Evolutionary conservation across 2,329 filamentous ascomycete species (phyloP), one percentile per base, ranked within the genome.

Genomic region (Sarocladiaceae sp.): DNA sequence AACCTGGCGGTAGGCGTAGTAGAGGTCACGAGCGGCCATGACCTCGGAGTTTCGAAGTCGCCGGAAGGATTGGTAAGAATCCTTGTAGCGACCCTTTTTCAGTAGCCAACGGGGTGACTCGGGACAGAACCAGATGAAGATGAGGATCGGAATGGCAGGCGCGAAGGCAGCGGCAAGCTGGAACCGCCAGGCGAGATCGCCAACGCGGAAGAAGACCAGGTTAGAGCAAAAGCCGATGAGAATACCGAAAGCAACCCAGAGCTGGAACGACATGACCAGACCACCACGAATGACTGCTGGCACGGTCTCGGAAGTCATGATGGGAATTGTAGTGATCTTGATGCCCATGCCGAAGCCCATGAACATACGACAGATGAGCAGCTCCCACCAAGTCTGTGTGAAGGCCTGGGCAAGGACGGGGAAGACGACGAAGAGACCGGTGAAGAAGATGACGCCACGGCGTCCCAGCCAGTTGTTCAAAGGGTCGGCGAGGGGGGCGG

Each of bases 41-140:
- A 85, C 54, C 2, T 72, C 66, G 0, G 69, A 71, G 50, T 80
- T 80, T 19, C 81, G 70, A 5, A 84, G 68, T 5, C 66, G 65
- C 11, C 70, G 61, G 1, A 85, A 68, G 3, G 78, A 80, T 11
- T 62, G 53, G 57, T 73, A 82, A 2, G 81, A 80, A 35, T 76
- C 62, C 4, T 48, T 48, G 52, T 80, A 73, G 43, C 65, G 67
- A 10, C 68, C 67, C 54, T 82, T 82, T 57, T 82, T 82, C 59
- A 85, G 75, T 45, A 72, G 76, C 80, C 80, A 85, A 45, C 80
- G 71, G 2, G 81, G 80, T 2, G 77, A 82, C 54, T 83, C 79
- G 0, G 80, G 80, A 50, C 78, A 82, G 51, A 82, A 70, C 50
- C 67, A 85, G 23, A 83, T 66, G 11, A 67, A 61, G 1, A 78